Percentiles rank a stretch among this genome's conserved stretches.
These are phyloP conservation scores for Amphibolis antarctica DNA, from an alignment of 106 monocot species.

Conservation along the genomic window DNA sequence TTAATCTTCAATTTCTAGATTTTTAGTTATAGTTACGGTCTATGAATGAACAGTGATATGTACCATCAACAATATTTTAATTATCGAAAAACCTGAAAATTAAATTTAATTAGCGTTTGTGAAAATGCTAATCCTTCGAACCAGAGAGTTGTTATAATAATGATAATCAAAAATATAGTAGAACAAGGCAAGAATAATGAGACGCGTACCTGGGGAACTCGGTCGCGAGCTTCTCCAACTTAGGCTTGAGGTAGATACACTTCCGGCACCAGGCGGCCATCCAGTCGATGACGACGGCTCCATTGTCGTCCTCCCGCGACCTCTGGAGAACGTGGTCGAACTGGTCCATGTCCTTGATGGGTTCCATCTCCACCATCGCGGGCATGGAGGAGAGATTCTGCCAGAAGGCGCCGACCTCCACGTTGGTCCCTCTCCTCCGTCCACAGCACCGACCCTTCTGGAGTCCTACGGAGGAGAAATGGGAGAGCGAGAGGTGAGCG, in stretches of 20 bases:
- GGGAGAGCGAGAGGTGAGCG: too few species aligned
- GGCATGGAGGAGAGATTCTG: constrained; percentile 34
- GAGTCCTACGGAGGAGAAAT: too few species aligned
- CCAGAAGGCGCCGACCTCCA: constrained; percentile 32
- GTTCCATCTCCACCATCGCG: constrained; percentile 46
- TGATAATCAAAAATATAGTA: too few species aligned
- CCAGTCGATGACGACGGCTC: constrained; percentile 72
- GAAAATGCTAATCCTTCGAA: too few species aligned
- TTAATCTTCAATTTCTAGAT: too few species aligned
- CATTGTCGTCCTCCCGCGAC: constrained; percentile 33
- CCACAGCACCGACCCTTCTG: constrained; percentile 1
- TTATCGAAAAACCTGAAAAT: too few species aligned
- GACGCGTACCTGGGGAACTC: constrained; percentile 51
- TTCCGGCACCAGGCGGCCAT: constrained; percentile 91
- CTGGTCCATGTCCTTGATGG: constrained; percentile 41
- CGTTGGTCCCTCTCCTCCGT: background rate
- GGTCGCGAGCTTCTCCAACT: constrained; percentile 77
- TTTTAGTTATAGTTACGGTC: too few species aligned
- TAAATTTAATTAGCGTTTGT: too few species aligned
- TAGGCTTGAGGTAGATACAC: constrained; percentile 93
- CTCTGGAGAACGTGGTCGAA: constrained; percentile 42
- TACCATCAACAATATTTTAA: too few species aligned
- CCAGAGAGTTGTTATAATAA: too few species aligned
- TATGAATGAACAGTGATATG: too few species aligned
- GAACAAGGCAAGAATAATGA: background rate